Percentiles rank a stretch among this genome's conserved stretches.
Evolutionary conservation across 129 eudicot species (phyloP).

Genomic region (Artemisia argyi): DNA sequence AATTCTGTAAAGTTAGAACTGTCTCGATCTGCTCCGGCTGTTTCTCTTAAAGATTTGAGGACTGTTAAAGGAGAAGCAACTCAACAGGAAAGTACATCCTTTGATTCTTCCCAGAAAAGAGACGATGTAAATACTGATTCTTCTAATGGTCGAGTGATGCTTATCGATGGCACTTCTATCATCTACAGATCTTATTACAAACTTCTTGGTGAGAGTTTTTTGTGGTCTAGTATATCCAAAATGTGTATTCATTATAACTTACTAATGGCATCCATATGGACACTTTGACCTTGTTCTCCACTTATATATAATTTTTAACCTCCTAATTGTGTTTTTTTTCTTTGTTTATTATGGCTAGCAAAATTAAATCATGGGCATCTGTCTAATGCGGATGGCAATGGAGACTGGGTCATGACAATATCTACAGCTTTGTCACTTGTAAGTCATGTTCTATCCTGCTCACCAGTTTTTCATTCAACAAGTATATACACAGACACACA

Average conservation of each 20-base stretch:
- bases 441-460: conserved; percentile 32
- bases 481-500: too few species aligned
- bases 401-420: conserved; percentile 98
- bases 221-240: not conserved
- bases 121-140: conserved; percentile 32
- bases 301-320: not conserved
- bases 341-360: conserved; percentile 44
- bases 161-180: conserved; percentile 92
- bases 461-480: too few species aligned
- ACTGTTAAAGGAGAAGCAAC: conserved; percentile 35
- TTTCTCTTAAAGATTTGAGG: conserved; percentile 41
- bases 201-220: conserved; percentile 63
- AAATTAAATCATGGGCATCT: conserved; percentile 89
- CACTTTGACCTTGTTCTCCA: not conserved
- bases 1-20: conserved; percentile 34
- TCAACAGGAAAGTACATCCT: conserved; percentile 18
- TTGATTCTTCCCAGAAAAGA: conserved; percentile 34
- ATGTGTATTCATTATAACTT: conserved; percentile 8
- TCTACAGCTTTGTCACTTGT: conserved; percentile 86
- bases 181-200: conserved; percentile 92
- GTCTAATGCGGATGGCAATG: conserved; percentile 92
- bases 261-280: conserved; percentile 6
- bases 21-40: conserved; percentile 32
- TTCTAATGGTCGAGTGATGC: conserved; percentile 87
- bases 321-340: conserved; percentile 12